phyloP scores from a whole-genome alignment of 305 asterid species.

The Striga hermonthica region DNA sequence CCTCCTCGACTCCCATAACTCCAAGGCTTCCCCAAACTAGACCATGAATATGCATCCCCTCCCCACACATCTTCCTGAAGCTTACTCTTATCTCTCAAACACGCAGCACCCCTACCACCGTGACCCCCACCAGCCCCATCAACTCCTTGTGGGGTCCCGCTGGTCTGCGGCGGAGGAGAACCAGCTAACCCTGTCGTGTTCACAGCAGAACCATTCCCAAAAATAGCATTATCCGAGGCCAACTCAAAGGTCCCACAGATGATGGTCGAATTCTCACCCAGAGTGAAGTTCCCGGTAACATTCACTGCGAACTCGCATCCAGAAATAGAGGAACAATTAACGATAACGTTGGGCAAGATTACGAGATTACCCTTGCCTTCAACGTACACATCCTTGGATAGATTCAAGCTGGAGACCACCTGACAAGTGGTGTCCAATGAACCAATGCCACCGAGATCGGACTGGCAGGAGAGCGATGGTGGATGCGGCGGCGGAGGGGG shows the following conservation, averaged over 20 bases:
- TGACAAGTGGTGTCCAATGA: slow-evolving; percentile 82
- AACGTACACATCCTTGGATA: slow-evolving; percentile 67
- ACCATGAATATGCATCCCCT: slow-evolving; percentile 95
- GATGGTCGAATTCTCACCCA: slow-evolving; percentile 64
- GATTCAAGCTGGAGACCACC: slow-evolving; percentile 66
- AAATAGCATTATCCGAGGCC: slow-evolving; percentile 61
- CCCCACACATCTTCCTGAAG: slow-evolving; percentile 96
- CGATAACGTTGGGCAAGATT: slow-evolving; percentile 66
- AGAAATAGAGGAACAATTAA: slow-evolving; percentile 55
- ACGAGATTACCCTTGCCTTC: slow-evolving; percentile 84
- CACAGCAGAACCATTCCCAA: slow-evolving; percentile 66
- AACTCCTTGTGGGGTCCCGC: slow-evolving; percentile 88
- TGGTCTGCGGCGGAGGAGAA: slow-evolving; percentile 81
- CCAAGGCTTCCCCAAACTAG: slow-evolving; percentile 65
- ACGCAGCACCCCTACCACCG: slow-evolving; percentile 96
- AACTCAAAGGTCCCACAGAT: slow-evolving; percentile 62
- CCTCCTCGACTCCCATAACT: slow-evolving; percentile 96
- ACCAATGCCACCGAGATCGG: slow-evolving; percentile 91
- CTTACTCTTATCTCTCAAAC: slow-evolving; percentile 67
- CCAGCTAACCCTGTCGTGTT: slow-evolving; percentile 90
- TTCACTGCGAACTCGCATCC: slow-evolving; percentile 84
- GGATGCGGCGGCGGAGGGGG: slow-evolving; percentile 99
- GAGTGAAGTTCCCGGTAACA: slow-evolving; percentile 66
- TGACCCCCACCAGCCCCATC: slow-evolving; percentile 99
- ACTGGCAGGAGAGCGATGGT: slow-evolving; percentile 82